Evolutionary conservation across 192 early-diverging fungal species (phyloP).

Genomic region (Backusella tuberculispora): DNA sequence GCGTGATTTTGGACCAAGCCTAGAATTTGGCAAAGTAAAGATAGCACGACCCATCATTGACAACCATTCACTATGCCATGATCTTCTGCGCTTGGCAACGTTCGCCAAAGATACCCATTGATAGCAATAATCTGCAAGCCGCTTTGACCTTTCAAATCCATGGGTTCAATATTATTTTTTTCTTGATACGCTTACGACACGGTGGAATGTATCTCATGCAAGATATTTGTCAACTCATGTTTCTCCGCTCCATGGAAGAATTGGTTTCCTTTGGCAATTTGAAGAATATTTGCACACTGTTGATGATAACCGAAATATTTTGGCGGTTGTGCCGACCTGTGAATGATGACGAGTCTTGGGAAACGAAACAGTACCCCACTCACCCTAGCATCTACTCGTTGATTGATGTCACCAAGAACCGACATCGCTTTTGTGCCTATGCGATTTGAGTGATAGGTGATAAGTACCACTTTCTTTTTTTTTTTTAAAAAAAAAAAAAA

Average conservation of each 20-base stretch:
- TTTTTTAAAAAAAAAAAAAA: no score
- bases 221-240: background rate
- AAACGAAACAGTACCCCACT: slow-evolving; percentile 6
- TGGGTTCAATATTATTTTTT: background rate
- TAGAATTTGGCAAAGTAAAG: background rate
- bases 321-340: slow-evolving; percentile 19
- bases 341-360: background rate
- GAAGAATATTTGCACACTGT: slow-evolving; percentile 13
- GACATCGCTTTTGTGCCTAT: slow-evolving; percentile 1
- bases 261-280: slow-evolving; percentile 11
- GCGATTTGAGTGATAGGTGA: background rate
- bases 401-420: background rate
- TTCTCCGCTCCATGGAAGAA: slow-evolving; percentile 7
- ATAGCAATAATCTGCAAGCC: background rate
- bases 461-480: no score
- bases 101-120: background rate
- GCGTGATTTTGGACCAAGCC: background rate
- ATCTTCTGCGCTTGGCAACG: background rate
- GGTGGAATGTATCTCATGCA: slow-evolving; percentile 4
- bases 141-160: slow-evolving; percentile 5
- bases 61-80: background rate
- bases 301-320: slow-evolving; percentile 18
- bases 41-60: background rate
- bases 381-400: slow-evolving; percentile 19
- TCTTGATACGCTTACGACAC: background rate